phyloP scores from a whole-genome alignment of 129 eudicot genomes.

The Daucus carota region DH1_v3.0 NC_030382.2:57119501-57120000 shows the following conservation, averaged over 20 bases:
- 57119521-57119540: constrained; percentile 38
- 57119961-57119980: not conserved
- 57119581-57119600: not conserved
- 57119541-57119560: not conserved
- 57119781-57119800: constrained; percentile 54
- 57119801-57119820: constrained; percentile 25
- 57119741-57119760: constrained; percentile 68
- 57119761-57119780: constrained; percentile 69
- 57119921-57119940: not conserved
- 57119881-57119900: not conserved
- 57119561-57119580: not conserved
- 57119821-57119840: constrained; percentile 36
- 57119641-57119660: constrained; percentile 41
- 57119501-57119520: constrained; percentile 66
- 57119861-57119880: constrained; percentile 33
- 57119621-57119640: constrained; percentile 55
- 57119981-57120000: not conserved
- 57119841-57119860: constrained; percentile 31
- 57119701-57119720: constrained; percentile 37
- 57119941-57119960: not conserved
- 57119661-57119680: constrained; percentile 71
- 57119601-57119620: not conserved
- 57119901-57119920: not conserved
- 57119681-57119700: constrained; percentile 35
- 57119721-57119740: constrained; percentile 43